These are phyloP conservation scores for Megacollybia platyphylla DNA, from an alignment of 1,284 basidiomycete species.

Conservation along the genomic window DNA sequence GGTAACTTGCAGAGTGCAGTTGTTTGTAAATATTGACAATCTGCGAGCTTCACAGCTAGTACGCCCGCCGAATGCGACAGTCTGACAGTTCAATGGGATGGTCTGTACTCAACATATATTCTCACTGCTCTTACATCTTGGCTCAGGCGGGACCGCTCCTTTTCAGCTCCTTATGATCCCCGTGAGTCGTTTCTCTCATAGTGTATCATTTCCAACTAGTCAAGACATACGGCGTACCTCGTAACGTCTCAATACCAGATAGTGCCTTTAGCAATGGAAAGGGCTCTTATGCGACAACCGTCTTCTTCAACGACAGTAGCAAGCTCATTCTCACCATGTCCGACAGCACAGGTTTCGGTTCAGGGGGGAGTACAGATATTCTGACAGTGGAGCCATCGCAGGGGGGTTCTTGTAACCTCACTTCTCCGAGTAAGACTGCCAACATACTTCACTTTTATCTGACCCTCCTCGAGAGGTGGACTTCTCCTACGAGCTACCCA, in stretches of 20 bases:
- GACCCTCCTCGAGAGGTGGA: conserved; percentile 16
- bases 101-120: conserved; percentile 29
- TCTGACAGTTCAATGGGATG: conserved; percentile 40
- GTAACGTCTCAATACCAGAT: conserved; percentile 43
- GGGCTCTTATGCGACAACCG: conserved; percentile 37
- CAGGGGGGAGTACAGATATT: conserved; percentile 45
- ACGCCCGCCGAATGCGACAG: conserved; percentile 47
- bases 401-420: conserved; percentile 40
- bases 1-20: conserved; percentile 20
- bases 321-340: conserved; percentile 54
- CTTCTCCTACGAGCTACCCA: conserved; percentile 38
- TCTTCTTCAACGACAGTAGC: conserved; percentile 26
- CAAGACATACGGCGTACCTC: conserved; percentile 39
- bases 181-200: conserved; percentile 24
- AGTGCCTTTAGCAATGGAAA: conserved; percentile 38
- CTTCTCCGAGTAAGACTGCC: conserved; percentile 22
- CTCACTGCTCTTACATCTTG: conserved; percentile 4
- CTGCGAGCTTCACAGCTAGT: conserved; percentile 14
- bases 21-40: too few relatives aligned
- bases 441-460: conserved; percentile 1
- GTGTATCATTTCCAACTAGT: conserved; percentile 1
- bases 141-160: conserved; percentile 47
- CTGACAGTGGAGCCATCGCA: conserved; percentile 36
- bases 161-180: conserved; percentile 46
- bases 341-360: conserved; percentile 53